phyloP scores from a whole-genome alignment of 1,139 yeast species.

The Hanseniaspora sp. region DNA sequence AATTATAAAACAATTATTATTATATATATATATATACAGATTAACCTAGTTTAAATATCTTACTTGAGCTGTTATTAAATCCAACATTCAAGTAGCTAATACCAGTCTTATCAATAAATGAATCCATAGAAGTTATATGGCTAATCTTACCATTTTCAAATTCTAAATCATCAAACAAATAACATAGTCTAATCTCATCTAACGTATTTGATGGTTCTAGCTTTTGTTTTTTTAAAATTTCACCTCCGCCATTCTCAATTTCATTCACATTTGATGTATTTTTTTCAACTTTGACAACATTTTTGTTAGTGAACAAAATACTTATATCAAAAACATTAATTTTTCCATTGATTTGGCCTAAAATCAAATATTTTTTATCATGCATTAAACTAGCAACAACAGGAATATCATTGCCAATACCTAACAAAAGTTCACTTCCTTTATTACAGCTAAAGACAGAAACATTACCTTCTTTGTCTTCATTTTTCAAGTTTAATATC shows the following conservation, averaged over 20 bases:
- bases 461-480: background rate
- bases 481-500: background rate
- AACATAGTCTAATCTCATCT: background rate
- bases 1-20: too few relatives aligned
- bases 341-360: slow-evolving; percentile 11
- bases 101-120: background rate
- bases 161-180: background rate
- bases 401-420: slow-evolving; percentile 1
- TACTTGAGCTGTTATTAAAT: slow-evolving; percentile 7
- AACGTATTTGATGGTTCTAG: background rate
- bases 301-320: background rate
- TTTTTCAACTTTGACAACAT: background rate
- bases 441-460: background rate
- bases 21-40: background rate
- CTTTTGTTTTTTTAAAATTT: background rate
- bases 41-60: slow-evolving; percentile 1
- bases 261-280: background rate
- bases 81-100: slow-evolving; percentile 6
- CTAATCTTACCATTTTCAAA: background rate
- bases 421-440: background rate
- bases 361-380: background rate
- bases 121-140: slow-evolving; percentile 8
- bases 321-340: slow-evolving; percentile 7
- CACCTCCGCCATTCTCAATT: background rate
- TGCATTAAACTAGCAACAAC: background rate